Evolutionary conservation across 768 basidiomycete genomes (phyloP).

Genomic region (Tephrocybe sp.): DNA sequence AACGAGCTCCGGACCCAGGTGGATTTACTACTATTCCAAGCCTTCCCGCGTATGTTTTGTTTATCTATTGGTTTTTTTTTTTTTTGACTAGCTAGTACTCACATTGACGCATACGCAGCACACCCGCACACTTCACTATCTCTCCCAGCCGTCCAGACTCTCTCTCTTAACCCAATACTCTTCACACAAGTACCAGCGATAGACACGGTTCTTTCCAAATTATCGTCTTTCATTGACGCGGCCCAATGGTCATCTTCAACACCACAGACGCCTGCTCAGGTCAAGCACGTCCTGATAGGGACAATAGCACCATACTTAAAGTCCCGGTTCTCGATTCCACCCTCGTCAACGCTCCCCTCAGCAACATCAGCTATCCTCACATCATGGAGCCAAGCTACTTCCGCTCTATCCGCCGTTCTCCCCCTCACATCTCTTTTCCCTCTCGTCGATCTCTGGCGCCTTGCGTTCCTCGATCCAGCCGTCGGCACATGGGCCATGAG

Average conservation of each 20-base stretch:
- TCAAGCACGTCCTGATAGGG: conserved; percentile 47
- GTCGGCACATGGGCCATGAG: conserved; percentile 50
- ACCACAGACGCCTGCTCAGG: conserved; percentile 28
- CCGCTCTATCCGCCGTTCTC: conserved; percentile 41
- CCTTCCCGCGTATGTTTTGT: conserved; percentile 68
- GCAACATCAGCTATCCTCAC: conserved; percentile 37
- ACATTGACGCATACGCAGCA: conserved; percentile 38
- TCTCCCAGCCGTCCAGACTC: conserved; percentile 55
- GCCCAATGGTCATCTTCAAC: conserved; percentile 32
- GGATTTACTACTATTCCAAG: conserved; percentile 69
- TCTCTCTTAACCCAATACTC: conserved; percentile 74
- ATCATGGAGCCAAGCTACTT: conserved; percentile 48
- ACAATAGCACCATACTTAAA: conserved; percentile 66
- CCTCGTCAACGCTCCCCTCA: conserved; percentile 20
- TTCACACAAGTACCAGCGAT: conserved; percentile 70
- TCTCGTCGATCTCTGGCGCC: conserved; percentile 77
- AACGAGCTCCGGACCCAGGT: conserved; percentile 71
- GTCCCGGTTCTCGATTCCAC: conserved; percentile 41
- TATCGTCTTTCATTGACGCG: conserved; percentile 59
- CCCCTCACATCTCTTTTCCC: conserved; percentile 68
- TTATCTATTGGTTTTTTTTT: no score
- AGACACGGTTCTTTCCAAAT: conserved; percentile 59
- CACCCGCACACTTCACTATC: conserved; percentile 69
- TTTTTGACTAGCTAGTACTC: background rate
- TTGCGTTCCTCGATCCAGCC: conserved; percentile 65